phyloP scores from a whole-genome alignment of 2,329 filamentous ascomycete species.

The Pseudohalonectria lignicola region DNA sequence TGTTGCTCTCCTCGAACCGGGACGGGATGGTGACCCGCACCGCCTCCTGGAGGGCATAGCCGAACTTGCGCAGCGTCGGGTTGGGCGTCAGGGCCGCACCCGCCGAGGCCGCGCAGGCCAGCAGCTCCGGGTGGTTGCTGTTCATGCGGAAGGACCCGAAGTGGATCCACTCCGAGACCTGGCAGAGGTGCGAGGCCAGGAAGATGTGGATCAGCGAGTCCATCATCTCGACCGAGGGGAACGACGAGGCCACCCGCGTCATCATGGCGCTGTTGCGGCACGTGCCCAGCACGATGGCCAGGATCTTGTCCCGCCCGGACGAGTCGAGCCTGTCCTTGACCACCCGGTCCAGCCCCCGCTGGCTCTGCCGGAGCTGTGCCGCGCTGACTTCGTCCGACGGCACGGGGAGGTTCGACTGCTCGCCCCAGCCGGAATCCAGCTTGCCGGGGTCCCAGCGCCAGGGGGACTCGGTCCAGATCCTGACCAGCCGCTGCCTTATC shows the following conservation, averaged over 20 bases:
- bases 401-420: conserved; percentile 33
- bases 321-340: conserved; percentile 31
- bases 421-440: conserved; percentile 29
- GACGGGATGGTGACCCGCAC: conserved; percentile 24
- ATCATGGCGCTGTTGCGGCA: conserved; percentile 38
- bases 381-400: conserved; percentile 24
- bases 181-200: conserved; percentile 41
- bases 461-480: conserved; percentile 37
- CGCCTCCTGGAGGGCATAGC: conserved; percentile 41
- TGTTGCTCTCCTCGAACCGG: conserved; percentile 37
- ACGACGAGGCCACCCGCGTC: conserved; percentile 45
- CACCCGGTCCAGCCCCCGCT: conserved; percentile 25
- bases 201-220: conserved; percentile 53
- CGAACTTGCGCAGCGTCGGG: conserved; percentile 48
- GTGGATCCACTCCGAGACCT: conserved; percentile 51
- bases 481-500: conserved; percentile 34
- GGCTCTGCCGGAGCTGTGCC: conserved; percentile 25
- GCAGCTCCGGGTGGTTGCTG: conserved; percentile 44
- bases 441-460: conserved; percentile 38
- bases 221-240: conserved; percentile 48
- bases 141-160: conserved; percentile 47
- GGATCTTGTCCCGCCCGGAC: conserved; percentile 46
- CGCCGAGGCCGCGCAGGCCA: conserved; percentile 48
- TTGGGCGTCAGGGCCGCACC: conserved; percentile 49
- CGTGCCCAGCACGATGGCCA: conserved; percentile 52